These are phyloP conservation scores for Cicer cuneatum DNA, from an alignment of 306 rosid genomes.

Conservation along the genomic window DNA sequence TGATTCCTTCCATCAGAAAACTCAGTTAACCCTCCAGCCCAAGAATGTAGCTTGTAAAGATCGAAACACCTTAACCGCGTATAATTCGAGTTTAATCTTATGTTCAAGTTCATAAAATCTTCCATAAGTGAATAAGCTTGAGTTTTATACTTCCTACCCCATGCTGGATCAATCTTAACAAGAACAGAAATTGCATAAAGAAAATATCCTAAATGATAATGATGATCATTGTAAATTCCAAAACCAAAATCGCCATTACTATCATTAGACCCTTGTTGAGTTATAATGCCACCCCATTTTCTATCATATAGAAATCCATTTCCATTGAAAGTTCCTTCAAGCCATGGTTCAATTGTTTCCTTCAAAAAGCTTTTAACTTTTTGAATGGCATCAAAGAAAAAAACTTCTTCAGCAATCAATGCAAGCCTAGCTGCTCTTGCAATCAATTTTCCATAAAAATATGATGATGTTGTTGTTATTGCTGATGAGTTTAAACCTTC, in stretches of 20 bases:
- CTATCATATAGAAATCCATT: conserved; percentile 6
- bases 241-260: neutral
- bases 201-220: neutral
- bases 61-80: neutral
- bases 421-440: conserved; percentile 32
- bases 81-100: neutral
- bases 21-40: neutral
- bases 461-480: neutral
- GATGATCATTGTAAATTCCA: conserved; percentile 9
- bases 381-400: neutral
- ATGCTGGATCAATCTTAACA: neutral
- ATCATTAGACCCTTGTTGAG: neutral
- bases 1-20: neutral
- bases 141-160: neutral
- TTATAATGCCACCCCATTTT: neutral
- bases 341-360: conserved; percentile 8
- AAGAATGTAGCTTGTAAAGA: neutral
- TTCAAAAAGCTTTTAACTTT: neutral
- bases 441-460: conserved; percentile 23
- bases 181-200: neutral
- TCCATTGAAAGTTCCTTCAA: neutral
- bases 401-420: conserved; percentile 1
- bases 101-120: conserved; percentile 9
- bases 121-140: neutral
- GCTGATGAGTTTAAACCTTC: neutral